These are phyloP conservation scores for Macaranga tanarius DNA, from an alignment of 441 rosid species.

Conservation along the genomic window DNA sequence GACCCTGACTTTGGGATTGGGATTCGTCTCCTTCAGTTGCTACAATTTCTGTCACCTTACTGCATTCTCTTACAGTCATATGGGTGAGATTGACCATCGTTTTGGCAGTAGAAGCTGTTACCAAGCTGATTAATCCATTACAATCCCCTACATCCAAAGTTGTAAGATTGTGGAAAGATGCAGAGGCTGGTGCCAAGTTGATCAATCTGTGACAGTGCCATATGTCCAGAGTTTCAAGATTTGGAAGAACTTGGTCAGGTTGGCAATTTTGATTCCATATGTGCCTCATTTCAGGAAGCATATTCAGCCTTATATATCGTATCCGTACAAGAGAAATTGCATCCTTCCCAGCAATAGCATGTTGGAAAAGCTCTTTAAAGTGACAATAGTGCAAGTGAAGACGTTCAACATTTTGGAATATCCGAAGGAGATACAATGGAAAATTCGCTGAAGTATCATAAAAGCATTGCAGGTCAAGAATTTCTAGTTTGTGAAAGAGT, in stretches of 20 bases:
- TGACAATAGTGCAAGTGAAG: not conserved
- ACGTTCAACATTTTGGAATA: constrained; percentile 20
- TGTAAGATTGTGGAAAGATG: constrained; percentile 7
- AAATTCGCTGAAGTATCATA: constrained; percentile 8
- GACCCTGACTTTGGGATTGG: too few relatives aligned
- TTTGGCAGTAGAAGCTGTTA: constrained; percentile 15
- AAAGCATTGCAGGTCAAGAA: constrained; percentile 16
- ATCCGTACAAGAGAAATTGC: too few relatives aligned
- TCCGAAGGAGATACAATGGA: constrained; percentile 25
- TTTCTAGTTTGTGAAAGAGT: constrained; percentile 12
- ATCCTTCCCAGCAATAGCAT: not conserved
- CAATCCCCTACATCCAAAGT: not conserved
- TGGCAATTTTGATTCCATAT: not conserved
- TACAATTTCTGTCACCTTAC: constrained; percentile 11
- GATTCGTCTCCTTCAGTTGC: not conserved
- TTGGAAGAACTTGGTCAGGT: not conserved
- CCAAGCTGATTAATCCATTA: not conserved
- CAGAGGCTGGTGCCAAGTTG: constrained; percentile 2
- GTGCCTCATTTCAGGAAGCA: not conserved
- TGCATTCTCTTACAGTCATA: constrained; percentile 67
- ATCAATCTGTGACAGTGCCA: fast-evolving
- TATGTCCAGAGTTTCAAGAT: not conserved
- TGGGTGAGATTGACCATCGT: constrained; percentile 47
- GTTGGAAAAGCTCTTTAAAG: constrained; percentile 22
- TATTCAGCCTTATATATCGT: too few relatives aligned